These are phyloP conservation scores for Cryptococcus sp. DNA, from an alignment of 1,284 basidiomycete genomes.

Conservation along the genomic window DNA sequence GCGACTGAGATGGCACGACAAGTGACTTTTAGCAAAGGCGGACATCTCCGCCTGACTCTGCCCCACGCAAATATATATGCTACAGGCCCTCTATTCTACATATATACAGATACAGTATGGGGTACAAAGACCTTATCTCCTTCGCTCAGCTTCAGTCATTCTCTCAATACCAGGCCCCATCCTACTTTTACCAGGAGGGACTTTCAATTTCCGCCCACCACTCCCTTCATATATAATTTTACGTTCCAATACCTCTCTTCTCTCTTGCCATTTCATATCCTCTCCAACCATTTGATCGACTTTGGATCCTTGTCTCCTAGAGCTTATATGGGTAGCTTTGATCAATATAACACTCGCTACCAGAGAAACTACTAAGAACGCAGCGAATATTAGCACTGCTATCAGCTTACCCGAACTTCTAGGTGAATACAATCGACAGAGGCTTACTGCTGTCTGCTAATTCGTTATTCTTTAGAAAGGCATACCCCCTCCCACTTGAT, in stretches of 20 bases:
- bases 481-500: conserved; percentile 15
- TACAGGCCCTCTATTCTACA: too few relatives aligned
- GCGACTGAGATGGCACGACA: too few relatives aligned
- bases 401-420: background rate
- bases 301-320: conserved; percentile 1
- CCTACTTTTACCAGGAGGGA: too few relatives aligned
- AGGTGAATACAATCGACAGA: too few relatives aligned
- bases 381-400: conserved; percentile 21
- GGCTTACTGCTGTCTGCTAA: conserved; percentile 31
- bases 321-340: conserved; percentile 3
- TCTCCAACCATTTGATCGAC: conserved; percentile 23
- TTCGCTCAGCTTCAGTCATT: too few relatives aligned
- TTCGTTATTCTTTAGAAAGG: conserved; percentile 18
- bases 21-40: too few relatives aligned
- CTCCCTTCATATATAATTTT: conserved; percentile 13
- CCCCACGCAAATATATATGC: too few relatives aligned
- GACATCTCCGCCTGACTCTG: too few relatives aligned
- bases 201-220: too few relatives aligned
- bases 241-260: conserved; percentile 19
- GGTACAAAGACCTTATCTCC: too few relatives aligned
- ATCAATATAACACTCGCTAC: conserved; percentile 15
- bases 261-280: conserved; percentile 28
- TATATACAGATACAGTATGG: too few relatives aligned
- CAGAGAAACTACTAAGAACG: conserved; percentile 9
- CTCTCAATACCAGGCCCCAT: too few relatives aligned